phyloP scores from a whole-genome alignment of 257 asterid species.

The Handroanthus guayacan region DNA sequence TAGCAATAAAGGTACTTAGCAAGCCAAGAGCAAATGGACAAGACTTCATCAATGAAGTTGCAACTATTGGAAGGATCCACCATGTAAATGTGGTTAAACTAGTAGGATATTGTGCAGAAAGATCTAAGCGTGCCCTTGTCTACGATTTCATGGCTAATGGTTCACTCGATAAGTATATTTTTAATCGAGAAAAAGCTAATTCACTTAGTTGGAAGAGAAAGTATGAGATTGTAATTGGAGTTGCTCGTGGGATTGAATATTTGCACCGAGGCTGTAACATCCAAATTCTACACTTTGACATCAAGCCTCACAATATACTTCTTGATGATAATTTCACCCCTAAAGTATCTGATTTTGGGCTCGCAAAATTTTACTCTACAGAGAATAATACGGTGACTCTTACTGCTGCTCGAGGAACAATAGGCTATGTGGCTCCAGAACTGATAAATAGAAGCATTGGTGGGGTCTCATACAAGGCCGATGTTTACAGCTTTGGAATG shows the following conservation, averaged over 20 bases:
- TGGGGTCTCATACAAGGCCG: slow-evolving; percentile 31
- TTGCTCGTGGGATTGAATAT: slow-evolving; percentile 42
- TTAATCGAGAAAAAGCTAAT: not conserved
- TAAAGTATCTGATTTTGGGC: slow-evolving; percentile 43
- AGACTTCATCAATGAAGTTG: slow-evolving; percentile 50
- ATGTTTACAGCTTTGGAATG: slow-evolving; percentile 44
- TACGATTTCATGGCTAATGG: slow-evolving; percentile 52
- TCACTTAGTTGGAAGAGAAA: slow-evolving; percentile 34
- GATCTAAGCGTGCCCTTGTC: slow-evolving; percentile 41
- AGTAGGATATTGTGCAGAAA: slow-evolving; percentile 39
- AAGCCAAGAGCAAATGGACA: slow-evolving; percentile 34
- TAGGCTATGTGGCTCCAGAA: slow-evolving; percentile 36
- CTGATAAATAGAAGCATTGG: slow-evolving; percentile 40
- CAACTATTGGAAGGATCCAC: slow-evolving; percentile 47
- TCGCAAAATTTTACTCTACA: slow-evolving; percentile 36
- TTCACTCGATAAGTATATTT: slow-evolving; percentile 40
- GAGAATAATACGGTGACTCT: slow-evolving; percentile 26
- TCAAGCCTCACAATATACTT: slow-evolving; percentile 45
- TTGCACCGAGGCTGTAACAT: slow-evolving; percentile 39
- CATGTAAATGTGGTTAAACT: slow-evolving; percentile 46
- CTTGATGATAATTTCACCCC: slow-evolving; percentile 37
- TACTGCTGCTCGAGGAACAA: slow-evolving; percentile 42
- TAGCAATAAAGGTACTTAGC: slow-evolving; percentile 42
- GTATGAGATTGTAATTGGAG: slow-evolving; percentile 43
- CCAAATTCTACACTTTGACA: slow-evolving; percentile 43